Base-by-base conservation (phyloP, 352 stramenopile species). In the Globisporangium middletonii region DNA sequence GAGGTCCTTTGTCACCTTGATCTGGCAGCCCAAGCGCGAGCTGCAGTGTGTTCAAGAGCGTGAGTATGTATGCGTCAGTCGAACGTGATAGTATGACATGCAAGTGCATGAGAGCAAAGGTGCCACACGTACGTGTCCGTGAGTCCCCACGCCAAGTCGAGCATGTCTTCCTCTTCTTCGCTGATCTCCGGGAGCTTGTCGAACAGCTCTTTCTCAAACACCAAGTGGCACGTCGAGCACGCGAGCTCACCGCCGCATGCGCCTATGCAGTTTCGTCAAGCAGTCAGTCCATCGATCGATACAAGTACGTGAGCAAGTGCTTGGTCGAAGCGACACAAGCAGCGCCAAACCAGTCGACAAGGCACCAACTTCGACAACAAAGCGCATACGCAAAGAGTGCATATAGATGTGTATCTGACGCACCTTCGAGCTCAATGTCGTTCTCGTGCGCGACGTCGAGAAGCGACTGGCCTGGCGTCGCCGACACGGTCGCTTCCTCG, bases 131-230 rank as follows among this genome's bases (percentile, higher is more conserved):
- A 97, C 76, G 93, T 98, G 61, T 98, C 92, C 7, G 89, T 97
- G 55, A 98, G 76, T 1, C 89, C 93, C 83, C 89, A 97, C 30
- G 93, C 93, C 35, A 98, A 62, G 72, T 98, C 93, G 28, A 98
- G 84, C 93, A 98, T 98, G 70, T 98, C 93, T 57, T 98, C 93
- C 60, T 98, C 93, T 53, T 98, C 93, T 67, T 98, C 89, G 52
- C 76, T 83, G 60, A 96, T 90, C 66, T 83, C 72, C 11, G 90
- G 90, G 23, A 98, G 70, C 44, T 80, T 71, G 28, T 95, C 86
- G 55, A 86, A 98, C 37, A 96, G 75, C 19, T 91, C 80, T 62
- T 97, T 81, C 51, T 92, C 80, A 43, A 98, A 93, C 42, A 98
- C 74, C 49, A 97, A 66, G 75, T 98, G 92, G 72, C 93, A 98